Evolutionary conservation across 108 stramenopile species (phyloP), one percentile per base, ranked within the genome.

Genomic region (Schizochytrium sp.): DNA sequence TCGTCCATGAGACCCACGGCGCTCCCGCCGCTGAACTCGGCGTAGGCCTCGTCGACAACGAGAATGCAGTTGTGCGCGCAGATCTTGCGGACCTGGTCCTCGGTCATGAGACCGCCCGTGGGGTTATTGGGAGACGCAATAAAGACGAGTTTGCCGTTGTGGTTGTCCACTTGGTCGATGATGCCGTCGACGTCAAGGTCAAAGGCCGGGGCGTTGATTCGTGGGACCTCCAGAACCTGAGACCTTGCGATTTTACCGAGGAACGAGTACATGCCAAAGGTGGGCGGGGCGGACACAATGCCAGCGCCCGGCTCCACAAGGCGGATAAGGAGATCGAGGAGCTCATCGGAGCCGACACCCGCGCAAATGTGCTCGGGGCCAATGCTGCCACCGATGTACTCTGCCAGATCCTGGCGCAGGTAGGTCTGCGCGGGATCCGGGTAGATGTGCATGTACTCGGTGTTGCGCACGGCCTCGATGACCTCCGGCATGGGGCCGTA

Each of bases 401-500:
- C 4, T n/a, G 53, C 87, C n/a, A 87, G 48, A 8, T 55, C 87
- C 87, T 25, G 53, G 19, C 87, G 60, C 87, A 87, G 57, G 53
- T 55, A 55, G 12, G 87, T 87, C 53, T 87, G 87, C 6, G 87
- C 23, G 25, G 87, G 87, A 28, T 87, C 87, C 25, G 87, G 87
- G 87, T 87, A 87, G 34, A 87, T 87, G 87, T 87, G 87, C 87
- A 83, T 83, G 45, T 19, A 57, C 57, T 87, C 29, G 5, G 29
- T 58, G 29, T 87, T 87, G 12, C 57, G n/a, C 29, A 87, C 87
- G 21, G 87, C 87, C 23, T 55, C 48, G 57, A 87, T 16, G 5
- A 87, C 87, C 87, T 87, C 87, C 5, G 87, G 87, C 87, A 87
- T 55, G 14, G 87, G 87, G 41, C 87, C 87, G 23, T 87, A 87